These are phyloP conservation scores for Aspergillus sp. DNA, from an alignment of 2,329 filamentous ascomycete genomes.

Conservation along the genomic window DNA sequence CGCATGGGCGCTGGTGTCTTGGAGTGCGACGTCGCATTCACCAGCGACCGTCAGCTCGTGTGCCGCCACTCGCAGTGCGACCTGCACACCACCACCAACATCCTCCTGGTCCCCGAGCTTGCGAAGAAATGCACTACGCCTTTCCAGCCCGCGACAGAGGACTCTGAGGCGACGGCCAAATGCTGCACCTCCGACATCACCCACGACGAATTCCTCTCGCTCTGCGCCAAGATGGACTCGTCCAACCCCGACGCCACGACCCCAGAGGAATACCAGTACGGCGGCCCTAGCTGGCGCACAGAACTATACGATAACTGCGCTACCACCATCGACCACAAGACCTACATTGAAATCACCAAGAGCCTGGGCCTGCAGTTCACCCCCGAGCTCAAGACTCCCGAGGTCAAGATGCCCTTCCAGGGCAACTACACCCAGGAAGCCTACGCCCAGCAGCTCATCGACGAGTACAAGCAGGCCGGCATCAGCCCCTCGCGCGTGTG, in stretches of 20 bases:
- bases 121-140: slow-evolving; percentile 20
- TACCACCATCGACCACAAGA: slow-evolving; percentile 19
- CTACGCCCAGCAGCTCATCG: slow-evolving; percentile 22
- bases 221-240: slow-evolving; percentile 24
- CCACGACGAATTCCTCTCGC: slow-evolving; percentile 19
- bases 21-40: slow-evolving; percentile 22
- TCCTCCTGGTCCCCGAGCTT: slow-evolving; percentile 19
- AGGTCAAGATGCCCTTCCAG: slow-evolving; percentile 19
- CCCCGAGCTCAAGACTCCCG: slow-evolving; percentile 19
- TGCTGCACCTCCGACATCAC: slow-evolving; percentile 24
- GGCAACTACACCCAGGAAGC: slow-evolving; percentile 20
- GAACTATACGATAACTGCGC: slow-evolving; percentile 17
- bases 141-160: slow-evolving; percentile 16
- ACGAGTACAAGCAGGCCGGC: slow-evolving; percentile 19
- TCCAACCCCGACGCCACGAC: slow-evolving; percentile 18
- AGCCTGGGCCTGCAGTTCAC: slow-evolving; percentile 20
- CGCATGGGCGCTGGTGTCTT: slow-evolving; percentile 21
- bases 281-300: slow-evolving; percentile 19
- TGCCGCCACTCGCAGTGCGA: slow-evolving; percentile 24
- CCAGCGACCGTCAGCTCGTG: slow-evolving; percentile 18
- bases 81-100: slow-evolving; percentile 22
- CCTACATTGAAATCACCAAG: slow-evolving; percentile 19
- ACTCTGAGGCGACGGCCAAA: slow-evolving; percentile 11
- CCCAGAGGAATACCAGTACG: slow-evolving; percentile 21
- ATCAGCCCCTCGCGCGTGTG: slow-evolving; percentile 20